Evolutionary conservation across 1,284 basidiomycete species (phyloP).

Genomic region (Taiwanofungus camphoratus): DNA sequence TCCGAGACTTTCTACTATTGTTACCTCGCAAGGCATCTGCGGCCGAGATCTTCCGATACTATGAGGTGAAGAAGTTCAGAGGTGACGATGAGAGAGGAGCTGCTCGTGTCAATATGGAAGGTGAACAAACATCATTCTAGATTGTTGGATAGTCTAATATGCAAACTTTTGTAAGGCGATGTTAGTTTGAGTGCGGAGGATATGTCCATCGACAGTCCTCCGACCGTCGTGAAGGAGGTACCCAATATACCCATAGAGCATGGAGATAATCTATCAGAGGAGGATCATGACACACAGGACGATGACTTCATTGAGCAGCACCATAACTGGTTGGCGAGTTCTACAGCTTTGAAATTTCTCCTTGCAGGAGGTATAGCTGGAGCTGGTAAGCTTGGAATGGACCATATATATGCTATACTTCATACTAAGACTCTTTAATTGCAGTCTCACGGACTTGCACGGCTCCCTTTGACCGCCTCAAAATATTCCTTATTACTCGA

Average conservation of each 20-base stretch:
- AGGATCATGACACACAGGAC: conserved; percentile 36
- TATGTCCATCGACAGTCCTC: conserved; percentile 23
- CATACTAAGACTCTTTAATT: not conserved
- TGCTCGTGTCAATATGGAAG: conserved; percentile 83
- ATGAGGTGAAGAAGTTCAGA: conserved; percentile 71
- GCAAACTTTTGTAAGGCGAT: conserved; percentile 48
- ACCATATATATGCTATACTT: not conserved
- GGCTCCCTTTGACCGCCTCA: conserved; percentile 96
- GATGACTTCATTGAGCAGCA: conserved; percentile 57
- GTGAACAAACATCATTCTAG: conserved; percentile 30
- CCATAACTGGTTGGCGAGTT: conserved; percentile 61
- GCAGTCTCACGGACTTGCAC: conserved; percentile 92
- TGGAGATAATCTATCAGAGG: conserved; percentile 35
- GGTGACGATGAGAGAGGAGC: conserved; percentile 74
- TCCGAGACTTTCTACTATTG: conserved; percentile 85
- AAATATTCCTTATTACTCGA: conserved; percentile 93
- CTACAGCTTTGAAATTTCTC: conserved; percentile 83
- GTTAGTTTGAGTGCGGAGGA: conserved; percentile 71
- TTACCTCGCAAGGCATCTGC: conserved; percentile 78
- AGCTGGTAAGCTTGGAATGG: conserved; percentile 53
- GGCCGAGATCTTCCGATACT: conserved; percentile 83
- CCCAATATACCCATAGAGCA: conserved; percentile 25
- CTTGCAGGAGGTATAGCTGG: conserved; percentile 93
- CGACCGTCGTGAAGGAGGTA: conserved; percentile 17
- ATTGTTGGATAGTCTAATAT: not conserved